Base-by-base conservation (phyloP, 2,329 filamentous ascomycete species). In the Colletotrichum lini region DNA sequence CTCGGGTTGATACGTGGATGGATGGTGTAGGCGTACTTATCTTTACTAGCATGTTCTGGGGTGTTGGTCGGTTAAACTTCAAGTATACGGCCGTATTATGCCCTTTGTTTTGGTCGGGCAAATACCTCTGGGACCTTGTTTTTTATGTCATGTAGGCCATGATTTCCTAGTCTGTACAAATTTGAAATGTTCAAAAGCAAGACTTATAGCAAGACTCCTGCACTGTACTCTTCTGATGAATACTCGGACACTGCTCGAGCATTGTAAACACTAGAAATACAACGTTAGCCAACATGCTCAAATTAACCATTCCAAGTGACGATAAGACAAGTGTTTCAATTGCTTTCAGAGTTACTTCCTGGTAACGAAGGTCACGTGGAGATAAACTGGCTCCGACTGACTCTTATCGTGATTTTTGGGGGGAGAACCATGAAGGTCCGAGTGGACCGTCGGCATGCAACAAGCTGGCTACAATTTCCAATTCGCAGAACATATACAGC, bases 91-190 rank as follows among this genome's bases (percentile, higher is more conserved):
- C 64, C 68, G 65, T 58, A 57, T 63, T 40, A 62, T 42, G 68
- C 65, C 68, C 65, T 61, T 50, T 67, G 66, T 67, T 68, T 68
- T 54, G 66, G 66, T 70, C 40, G 66, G 70, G 70, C 66, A 59
- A 70, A 72, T 64, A 70, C 70, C 70, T 58, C 67, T 57, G 54
- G 67, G 60, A 57, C 49, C 35, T 60, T 72, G 50, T 76, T 78
- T 78, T 73, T 77, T 77, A 75, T 70, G 72, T 77, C 72, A 70
- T 71, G 67, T 73, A 65, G 63, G 70, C 72, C 67, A 74, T 73
- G 72, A 65, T 74, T 74, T 73, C 60, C 67, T 74, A 74, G 72
- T 74, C 76, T 82, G 80, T 82, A 82, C 75, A 81, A 82, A 65
- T 77, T 76, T 72, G 64, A 73, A 77, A 78, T 72, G 70, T 72